phyloP scores from a whole-genome alignment of 768 basidiomycete genomes.

The Pulveroboletus sp. region DNA sequence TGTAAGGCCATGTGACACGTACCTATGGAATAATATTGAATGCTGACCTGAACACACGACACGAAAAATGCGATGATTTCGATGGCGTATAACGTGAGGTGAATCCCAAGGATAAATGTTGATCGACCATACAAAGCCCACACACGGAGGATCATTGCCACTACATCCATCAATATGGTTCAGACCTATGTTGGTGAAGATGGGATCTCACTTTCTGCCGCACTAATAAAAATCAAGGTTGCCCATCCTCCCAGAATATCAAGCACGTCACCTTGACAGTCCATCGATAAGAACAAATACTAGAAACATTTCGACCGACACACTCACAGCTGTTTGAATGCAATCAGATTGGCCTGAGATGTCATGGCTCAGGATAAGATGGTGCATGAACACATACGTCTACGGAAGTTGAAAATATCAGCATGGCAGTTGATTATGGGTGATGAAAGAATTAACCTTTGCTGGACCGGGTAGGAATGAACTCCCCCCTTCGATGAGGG shows the following conservation, averaged over 20 bases:
- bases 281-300: not conserved
- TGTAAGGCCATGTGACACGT: not conserved
- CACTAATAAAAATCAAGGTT: not conserved
- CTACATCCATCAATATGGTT: not conserved
- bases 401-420: not conserved
- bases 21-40: not conserved
- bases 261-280: not conserved
- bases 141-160: conserved; percentile 1
- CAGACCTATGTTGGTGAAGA: too few relatives aligned
- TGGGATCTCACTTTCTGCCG: not conserved
- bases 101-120: not conserved
- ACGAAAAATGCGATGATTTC: not conserved
- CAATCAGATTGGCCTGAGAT: not conserved
- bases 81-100: not conserved
- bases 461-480: too few relatives aligned
- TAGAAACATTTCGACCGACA: not conserved
- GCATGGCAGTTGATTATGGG: not conserved
- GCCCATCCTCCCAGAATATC: not conserved
- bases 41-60: not conserved
- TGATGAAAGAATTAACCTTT: not conserved
- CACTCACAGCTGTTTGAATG: not conserved
- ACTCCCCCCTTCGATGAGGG: too few relatives aligned
- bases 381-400: not conserved
- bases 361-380: not conserved
- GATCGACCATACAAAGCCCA: not conserved